Evolutionary conservation across 768 basidiomycete species (phyloP).

Genomic region (Gautieria morchelliformis): DNA sequence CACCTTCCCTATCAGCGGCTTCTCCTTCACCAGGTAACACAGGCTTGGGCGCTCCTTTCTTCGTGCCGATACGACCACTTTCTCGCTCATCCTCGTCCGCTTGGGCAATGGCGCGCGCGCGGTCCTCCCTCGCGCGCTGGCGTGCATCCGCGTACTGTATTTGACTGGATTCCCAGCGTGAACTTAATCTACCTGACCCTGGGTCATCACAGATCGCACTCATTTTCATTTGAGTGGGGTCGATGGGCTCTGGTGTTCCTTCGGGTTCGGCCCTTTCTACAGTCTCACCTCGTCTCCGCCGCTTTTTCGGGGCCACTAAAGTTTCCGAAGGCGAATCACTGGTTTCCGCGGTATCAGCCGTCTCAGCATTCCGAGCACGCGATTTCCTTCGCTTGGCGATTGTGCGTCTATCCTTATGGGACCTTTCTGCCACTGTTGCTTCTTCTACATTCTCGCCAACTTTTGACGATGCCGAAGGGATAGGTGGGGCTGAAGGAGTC

Average conservation of each 20-base stretch:
- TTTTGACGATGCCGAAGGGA: not conserved
- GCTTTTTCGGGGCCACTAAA: not conserved
- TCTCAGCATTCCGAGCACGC: not conserved
- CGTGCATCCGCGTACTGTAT: constrained; percentile 55
- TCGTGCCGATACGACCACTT: not conserved
- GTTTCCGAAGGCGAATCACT: not conserved
- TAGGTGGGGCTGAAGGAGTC: not conserved
- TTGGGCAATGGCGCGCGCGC: constrained; percentile 56
- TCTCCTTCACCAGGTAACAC: constrained; percentile 21
- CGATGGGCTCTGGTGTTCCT: constrained; percentile 25
- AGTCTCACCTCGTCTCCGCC: not conserved
- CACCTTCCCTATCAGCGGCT: constrained; percentile 14
- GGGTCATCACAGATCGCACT: constrained; percentile 68
- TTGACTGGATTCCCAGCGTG: constrained; percentile 63
- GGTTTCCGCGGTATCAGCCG: not conserved
- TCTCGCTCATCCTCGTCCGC: constrained; percentile 18
- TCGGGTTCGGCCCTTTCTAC: not conserved
- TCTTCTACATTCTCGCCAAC: not conserved
- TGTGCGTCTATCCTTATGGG: not conserved
- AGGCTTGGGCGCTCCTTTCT: not conserved
- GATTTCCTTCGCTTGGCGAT: not conserved
- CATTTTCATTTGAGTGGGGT: constrained; percentile 82
- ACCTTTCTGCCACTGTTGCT: not conserved
- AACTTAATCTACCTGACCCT: constrained; percentile 71
- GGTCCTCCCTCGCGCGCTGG: constrained; percentile 56